Conservation (phyloP, 768 basidiomycete species). For the Leucocoprinus sp. region DNA sequence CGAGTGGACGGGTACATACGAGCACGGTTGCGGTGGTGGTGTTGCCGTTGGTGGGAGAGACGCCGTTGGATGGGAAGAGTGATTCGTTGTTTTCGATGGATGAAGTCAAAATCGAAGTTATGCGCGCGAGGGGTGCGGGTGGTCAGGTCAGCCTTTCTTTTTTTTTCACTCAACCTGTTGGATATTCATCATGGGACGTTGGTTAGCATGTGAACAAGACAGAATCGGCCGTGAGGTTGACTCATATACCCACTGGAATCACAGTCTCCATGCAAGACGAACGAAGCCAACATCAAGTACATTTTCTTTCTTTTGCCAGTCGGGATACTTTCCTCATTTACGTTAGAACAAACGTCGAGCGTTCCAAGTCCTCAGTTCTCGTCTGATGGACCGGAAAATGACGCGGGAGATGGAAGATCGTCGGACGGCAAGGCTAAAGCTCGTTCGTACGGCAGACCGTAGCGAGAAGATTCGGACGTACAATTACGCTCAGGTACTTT, state of each 20-base stretch:
- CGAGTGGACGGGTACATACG: conserved; percentile 83
- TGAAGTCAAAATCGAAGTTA: conserved; percentile 87
- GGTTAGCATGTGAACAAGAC: conserved; percentile 98
- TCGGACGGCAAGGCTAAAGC: conserved; percentile 58
- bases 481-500: conserved; percentile 75
- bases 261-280: conserved; percentile 98
- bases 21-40: conserved; percentile 87
- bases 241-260: conserved; percentile 87
- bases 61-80: conserved; percentile 39
- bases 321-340: background rate
- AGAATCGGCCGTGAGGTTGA: conserved; percentile 92
- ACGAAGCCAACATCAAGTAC: conserved; percentile 87
- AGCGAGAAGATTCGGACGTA: conserved; percentile 96
- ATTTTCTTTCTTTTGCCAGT: conserved; percentile 10
- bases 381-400: conserved; percentile 77
- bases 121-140: conserved; percentile 95
- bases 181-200: too few relatives aligned
- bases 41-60: conserved; percentile 69
- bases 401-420: conserved; percentile 60
- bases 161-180: background rate
- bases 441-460: conserved; percentile 77
- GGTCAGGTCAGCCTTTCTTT: conserved; percentile 58
- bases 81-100: conserved; percentile 74
- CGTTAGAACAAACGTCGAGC: conserved; percentile 84
- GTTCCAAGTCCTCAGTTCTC: conserved; percentile 80